These are phyloP conservation scores for Nakazawaea laoshanensis DNA, from an alignment of 805 yeast genomes.

Conservation along the genomic window DNA sequence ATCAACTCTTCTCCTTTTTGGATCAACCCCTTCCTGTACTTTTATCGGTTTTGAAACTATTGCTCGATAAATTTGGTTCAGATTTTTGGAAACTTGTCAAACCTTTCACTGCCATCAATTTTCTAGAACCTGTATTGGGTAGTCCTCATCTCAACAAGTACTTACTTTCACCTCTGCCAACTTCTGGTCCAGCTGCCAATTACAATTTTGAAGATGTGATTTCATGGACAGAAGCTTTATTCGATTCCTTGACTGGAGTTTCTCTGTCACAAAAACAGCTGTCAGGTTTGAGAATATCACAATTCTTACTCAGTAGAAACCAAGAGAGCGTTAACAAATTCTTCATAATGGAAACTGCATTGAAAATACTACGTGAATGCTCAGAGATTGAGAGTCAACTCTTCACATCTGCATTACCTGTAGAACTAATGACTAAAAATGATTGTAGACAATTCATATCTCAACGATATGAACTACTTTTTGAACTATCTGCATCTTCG, in stretches of 20 bases:
- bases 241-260: constrained; percentile 17
- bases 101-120: constrained; percentile 46
- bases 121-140: constrained; percentile 51
- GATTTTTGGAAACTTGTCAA: constrained; percentile 48
- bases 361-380: constrained; percentile 11
- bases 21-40: constrained; percentile 44
- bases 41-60: constrained; percentile 38
- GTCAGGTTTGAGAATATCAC: constrained; percentile 42
- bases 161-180: constrained; percentile 20
- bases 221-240: constrained; percentile 31
- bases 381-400: constrained; percentile 11
- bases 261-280: constrained; percentile 49
- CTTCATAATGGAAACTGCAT: constrained; percentile 16
- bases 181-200: constrained; percentile 20
- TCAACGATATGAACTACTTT: too few relatives aligned
- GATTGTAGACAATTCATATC: constrained; percentile 42
- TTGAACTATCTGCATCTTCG: too few relatives aligned
- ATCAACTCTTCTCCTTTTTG: constrained; percentile 44
- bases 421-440: constrained; percentile 30
- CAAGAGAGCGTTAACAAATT: constrained; percentile 16
- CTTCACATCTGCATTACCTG: constrained; percentile 20
- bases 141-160: constrained; percentile 38
- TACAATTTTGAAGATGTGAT: constrained; percentile 29
- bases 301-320: constrained; percentile 31
- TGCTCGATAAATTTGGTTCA: constrained; percentile 32